Conservation (phyloP, 2,329 filamentous ascomycete species). For the Xylaria sp. region DNA sequence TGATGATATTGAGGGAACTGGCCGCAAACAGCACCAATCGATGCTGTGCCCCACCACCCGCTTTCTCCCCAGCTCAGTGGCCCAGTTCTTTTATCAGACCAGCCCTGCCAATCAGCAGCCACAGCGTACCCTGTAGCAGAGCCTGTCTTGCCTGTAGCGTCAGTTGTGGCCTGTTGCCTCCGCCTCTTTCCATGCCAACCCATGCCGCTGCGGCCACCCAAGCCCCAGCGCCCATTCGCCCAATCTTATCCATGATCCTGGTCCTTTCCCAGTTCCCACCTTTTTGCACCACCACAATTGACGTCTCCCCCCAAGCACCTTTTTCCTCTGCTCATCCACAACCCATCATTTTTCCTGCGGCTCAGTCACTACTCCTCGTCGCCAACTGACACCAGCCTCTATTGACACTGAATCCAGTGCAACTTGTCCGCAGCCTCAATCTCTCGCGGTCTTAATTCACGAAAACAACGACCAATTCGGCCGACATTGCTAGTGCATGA, state of each 20-base stretch:
- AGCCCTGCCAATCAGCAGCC: constrained; percentile 26
- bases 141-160: not conserved
- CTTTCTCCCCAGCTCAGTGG: constrained; percentile 5
- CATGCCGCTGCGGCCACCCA: constrained; percentile 9
- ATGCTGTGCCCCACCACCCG: constrained; percentile 17
- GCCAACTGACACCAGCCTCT: constrained; percentile 42
- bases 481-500: not conserved
- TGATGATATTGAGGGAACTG: not conserved
- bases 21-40: constrained; percentile 27
- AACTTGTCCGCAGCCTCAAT: constrained; percentile 17
- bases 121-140: not conserved
- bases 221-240: constrained; percentile 17
- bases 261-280: constrained; percentile 37
- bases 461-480: constrained; percentile 8
- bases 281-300: constrained; percentile 49
- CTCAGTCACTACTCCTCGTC: constrained; percentile 47
- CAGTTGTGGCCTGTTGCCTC: constrained; percentile 31
- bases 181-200: constrained; percentile 20
- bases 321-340: constrained; percentile 50
- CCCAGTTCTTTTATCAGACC: constrained; percentile 12
- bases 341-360: constrained; percentile 47
- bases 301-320: constrained; percentile 45
- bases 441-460: constrained; percentile 7
- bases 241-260: not conserved
- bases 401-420: constrained; percentile 33